phyloP scores from a whole-genome alignment of 202 grass and related monocot species.

The Miscanthus sacchariflorus region DNA sequence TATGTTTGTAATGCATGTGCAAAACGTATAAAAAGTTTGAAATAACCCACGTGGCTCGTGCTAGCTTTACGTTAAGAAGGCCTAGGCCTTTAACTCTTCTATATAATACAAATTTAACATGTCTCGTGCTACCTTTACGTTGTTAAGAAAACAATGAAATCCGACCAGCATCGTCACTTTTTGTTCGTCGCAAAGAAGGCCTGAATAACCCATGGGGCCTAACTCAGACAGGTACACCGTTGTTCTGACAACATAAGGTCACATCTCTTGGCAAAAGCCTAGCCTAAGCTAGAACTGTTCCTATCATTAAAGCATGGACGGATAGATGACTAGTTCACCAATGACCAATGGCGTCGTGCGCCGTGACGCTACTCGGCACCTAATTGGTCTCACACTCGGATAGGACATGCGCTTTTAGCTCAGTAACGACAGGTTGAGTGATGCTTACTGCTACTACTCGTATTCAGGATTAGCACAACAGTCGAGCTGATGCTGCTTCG shows the following conservation, averaged over 20 bases:
- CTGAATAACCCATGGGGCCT: neutral
- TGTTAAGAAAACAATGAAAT: neutral
- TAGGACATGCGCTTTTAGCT: neutral
- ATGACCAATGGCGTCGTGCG: slow-evolving; percentile 3
- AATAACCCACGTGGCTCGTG: too few relatives aligned
- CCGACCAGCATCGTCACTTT: neutral
- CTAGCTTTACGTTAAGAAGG: too few relatives aligned
- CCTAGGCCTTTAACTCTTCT: too few relatives aligned
- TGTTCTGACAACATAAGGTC: neutral
- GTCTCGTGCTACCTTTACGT: neutral
- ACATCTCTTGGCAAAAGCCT: neutral
- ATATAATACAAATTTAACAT: neutral
- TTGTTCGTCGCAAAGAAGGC: neutral
- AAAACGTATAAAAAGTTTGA: too few relatives aligned
- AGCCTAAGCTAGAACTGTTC: slow-evolving; percentile 26
- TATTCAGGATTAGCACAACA: neutral
- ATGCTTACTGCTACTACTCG: neutral
- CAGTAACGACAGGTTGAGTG: neutral
- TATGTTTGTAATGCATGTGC: too few relatives aligned
- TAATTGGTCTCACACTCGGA: slow-evolving; percentile 13
- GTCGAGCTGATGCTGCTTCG: neutral
- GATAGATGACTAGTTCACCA: neutral
- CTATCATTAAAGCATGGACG: neutral
- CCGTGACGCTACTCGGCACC: slow-evolving; percentile 44
- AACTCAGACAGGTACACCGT: neutral